Evolutionary conservation across 768 basidiomycete species (phyloP).

Genomic region (Ramaria sp.): DNA sequence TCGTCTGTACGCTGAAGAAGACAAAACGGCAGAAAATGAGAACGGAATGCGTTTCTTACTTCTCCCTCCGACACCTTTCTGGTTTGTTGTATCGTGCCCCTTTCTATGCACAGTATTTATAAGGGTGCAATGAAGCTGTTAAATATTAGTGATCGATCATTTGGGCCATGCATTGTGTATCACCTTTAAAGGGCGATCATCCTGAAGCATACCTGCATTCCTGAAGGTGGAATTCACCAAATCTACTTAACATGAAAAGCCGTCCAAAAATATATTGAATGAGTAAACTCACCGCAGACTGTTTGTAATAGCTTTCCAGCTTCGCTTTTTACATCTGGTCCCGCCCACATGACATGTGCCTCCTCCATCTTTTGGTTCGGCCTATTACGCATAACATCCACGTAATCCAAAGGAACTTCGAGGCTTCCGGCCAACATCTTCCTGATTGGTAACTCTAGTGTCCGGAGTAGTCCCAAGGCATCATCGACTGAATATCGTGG

Average conservation of each 20-base stretch:
- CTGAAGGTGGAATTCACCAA: conserved; percentile 21
- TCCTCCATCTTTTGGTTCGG: conserved; percentile 20
- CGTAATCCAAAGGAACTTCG: conserved; percentile 30
- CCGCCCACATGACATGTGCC: conserved; percentile 49
- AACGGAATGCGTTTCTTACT: conserved; percentile 25
- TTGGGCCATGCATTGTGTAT: background rate
- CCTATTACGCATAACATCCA: conserved; percentile 33
- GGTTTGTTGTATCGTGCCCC: conserved; percentile 5
- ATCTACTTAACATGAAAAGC: conserved; percentile 11
- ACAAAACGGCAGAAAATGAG: conserved; percentile 27
- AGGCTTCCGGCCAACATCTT: conserved; percentile 26
- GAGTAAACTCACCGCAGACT: conserved; percentile 24
- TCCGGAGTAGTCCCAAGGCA: conserved; percentile 18
- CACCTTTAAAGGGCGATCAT: conserved; percentile 27
- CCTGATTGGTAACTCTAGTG: conserved; percentile 26
- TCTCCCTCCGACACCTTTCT: background rate
- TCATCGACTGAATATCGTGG: conserved; percentile 10
- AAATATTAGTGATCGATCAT: background rate
- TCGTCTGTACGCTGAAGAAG: conserved; percentile 16
- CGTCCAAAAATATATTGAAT: background rate
- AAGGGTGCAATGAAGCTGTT: conserved; percentile 27
- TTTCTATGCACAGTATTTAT: conserved; percentile 26
- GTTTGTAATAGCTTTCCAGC: conserved; percentile 20
- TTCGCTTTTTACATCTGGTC: conserved; percentile 29
- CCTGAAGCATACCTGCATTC: conserved; percentile 21